A percentile compares a stretch with the other conserved stretches of the same genome.
phyloP scores from a whole-genome alignment of 208 protist genomes.

The Wallacemonas sp. region DNA sequence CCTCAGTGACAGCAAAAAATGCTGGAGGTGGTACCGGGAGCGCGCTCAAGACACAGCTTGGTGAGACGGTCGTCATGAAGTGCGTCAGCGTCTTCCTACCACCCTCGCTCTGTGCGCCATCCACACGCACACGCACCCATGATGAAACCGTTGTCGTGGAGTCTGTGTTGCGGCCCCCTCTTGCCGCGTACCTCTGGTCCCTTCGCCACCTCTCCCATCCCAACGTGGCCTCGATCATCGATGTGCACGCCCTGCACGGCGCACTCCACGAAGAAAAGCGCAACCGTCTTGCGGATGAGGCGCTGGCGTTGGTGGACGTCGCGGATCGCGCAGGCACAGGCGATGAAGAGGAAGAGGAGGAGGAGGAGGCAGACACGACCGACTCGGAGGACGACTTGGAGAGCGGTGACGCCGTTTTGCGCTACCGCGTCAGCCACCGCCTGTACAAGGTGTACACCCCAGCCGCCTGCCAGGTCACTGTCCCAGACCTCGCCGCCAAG shows the following conservation, averaged over 20 bases:
- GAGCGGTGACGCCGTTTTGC: constrained; percentile 1
- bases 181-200: not conserved
- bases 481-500: not conserved
- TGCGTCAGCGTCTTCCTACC: too few relatives aligned
- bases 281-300: not conserved
- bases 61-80: too few relatives aligned
- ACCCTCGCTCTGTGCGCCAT: too few relatives aligned
- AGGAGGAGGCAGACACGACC: not conserved
- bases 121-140: too few relatives aligned
- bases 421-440: constrained; percentile 8
- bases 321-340: too few relatives aligned
- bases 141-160: too few relatives aligned
- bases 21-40: too few relatives aligned
- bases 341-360: not conserved
- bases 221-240: constrained; percentile 18
- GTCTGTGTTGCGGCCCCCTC: too few relatives aligned
- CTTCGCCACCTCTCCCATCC: not conserved
- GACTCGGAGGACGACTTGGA: constrained; percentile 1
- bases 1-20: too few relatives aligned
- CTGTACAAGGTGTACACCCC: not conserved
- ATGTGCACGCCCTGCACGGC: constrained; percentile 22
- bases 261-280: constrained; percentile 13
- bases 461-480: not conserved
- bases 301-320: too few relatives aligned
- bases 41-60: too few relatives aligned